Conservation (phyloP, 306 rosid genomes). For the Lotus japonicus region DNA sequence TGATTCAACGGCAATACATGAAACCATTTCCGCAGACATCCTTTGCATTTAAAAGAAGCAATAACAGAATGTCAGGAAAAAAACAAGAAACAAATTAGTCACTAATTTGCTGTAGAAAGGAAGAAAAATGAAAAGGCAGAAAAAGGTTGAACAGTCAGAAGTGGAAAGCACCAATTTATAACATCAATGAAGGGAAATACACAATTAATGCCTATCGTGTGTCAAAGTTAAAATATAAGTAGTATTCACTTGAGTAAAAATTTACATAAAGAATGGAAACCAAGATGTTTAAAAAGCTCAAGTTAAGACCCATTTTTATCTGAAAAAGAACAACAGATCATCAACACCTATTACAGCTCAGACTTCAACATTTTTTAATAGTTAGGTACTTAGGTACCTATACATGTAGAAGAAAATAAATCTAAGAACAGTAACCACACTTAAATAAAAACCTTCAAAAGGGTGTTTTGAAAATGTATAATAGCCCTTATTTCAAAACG, state of each 20-base stretch:
- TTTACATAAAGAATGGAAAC: neutral
- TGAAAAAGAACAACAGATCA: neutral
- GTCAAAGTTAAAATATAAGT: neutral
- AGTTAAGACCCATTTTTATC: neutral
- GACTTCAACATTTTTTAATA: neutral
- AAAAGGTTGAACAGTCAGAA: neutral
- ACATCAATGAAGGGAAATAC: neutral
- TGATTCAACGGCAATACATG: constrained; percentile 94
- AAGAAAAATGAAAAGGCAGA: neutral
- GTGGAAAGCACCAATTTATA: neutral
- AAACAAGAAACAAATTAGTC: neutral
- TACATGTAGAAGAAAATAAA: constrained; percentile 9
- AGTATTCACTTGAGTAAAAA: neutral
- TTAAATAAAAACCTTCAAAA: neutral
- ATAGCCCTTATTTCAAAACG: neutral
- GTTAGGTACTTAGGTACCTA: neutral
- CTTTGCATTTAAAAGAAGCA: constrained; percentile 29
- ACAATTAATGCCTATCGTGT: neutral
- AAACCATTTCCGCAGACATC: constrained; percentile 92
- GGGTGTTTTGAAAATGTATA: neutral
- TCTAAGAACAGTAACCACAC: neutral
- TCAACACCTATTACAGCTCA: neutral
- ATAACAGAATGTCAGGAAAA: neutral
- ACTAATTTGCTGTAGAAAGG: neutral
- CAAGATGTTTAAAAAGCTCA: neutral